A percentile compares a stretch with the other conserved stretches of the same genome.
Conservation (phyloP, 805 yeast genomes). For the Hanseniaspora thailandica region DNA sequence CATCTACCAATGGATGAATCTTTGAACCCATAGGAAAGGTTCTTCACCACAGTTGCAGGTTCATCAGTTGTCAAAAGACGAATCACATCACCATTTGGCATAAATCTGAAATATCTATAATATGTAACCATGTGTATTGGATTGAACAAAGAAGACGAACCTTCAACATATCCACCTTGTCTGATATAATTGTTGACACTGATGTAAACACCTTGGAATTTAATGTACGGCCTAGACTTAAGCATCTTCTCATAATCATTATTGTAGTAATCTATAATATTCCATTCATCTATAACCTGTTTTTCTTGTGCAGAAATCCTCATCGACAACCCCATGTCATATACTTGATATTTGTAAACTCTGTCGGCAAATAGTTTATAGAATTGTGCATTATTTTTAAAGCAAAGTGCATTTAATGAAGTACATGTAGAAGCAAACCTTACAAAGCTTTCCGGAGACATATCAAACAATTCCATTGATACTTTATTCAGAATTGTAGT, state of each 20-base stretch:
- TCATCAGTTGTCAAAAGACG: conserved; percentile 60
- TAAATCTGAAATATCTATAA: conserved; percentile 74
- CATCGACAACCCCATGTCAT: conserved; percentile 3
- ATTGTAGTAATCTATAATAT: conserved; percentile 33
- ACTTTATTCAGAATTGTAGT: conserved; percentile 47
- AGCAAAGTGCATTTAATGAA: conserved; percentile 45
- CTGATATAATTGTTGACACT: conserved; percentile 74
- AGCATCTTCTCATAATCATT: conserved; percentile 31
- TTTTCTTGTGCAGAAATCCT: conserved; percentile 5
- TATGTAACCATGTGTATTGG: conserved; percentile 81
- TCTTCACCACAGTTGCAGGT: conserved; percentile 56
- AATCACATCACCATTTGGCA: conserved; percentile 62
- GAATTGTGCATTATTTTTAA: conserved; percentile 34
- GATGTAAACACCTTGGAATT: conserved; percentile 74
- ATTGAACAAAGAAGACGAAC: conserved; percentile 52
- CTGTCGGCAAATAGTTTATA: conserved; percentile 42
- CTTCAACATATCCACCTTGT: conserved; percentile 64
- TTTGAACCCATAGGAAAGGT: conserved; percentile 31
- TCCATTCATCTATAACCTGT: conserved; percentile 24
- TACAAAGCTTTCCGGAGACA: conserved; percentile 55
- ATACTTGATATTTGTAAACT: conserved; percentile 29
- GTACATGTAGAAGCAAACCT: conserved; percentile 48
- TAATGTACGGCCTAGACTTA: conserved; percentile 57
- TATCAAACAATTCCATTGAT: conserved; percentile 35
- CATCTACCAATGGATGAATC: conserved; percentile 43